Evolutionary conservation across 2,329 filamentous ascomycete species (phyloP), one percentile per base, ranked within the genome.

Genomic region (Dryadomyces quercivorus): DNA sequence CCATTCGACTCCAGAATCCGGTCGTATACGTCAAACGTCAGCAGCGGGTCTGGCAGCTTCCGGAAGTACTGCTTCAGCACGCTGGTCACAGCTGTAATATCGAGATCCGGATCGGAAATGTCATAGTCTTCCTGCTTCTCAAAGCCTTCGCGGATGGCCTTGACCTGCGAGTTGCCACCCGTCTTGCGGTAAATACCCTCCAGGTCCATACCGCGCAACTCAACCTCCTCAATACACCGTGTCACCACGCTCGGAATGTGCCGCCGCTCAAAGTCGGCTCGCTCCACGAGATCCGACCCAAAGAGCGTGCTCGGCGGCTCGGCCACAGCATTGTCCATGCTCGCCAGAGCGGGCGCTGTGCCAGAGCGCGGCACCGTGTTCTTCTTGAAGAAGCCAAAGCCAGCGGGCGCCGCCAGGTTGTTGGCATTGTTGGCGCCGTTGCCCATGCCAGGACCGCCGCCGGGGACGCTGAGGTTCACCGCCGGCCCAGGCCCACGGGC

Each of bases 161-260:
- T 94, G 66, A 95, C 86, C 67, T 94, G 89, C 9, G 88, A 89
- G 63, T 86, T 90, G 61, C 91, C 93, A 55, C 93, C 93, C 51
- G 91, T 95, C 76, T 98, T 98, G 64, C 93, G 84, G 72, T 98
- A 98, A 62, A 98, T 95, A 59, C 93, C 93, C 71, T 97, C 93
- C 61, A 94, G 81, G 63, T 97, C 91, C 88, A 98, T 95, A 70
- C 92, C 93, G 66, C 93, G 84, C 21, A 93, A 73, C 69, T 98
- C 93, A 43, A 98, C 93, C 70, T 98, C 92, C 66, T 95, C 88
- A 61, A 98, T 95, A 69, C 93, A 98, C 50, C 90, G 86, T 50
- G 84, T 92, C 46, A 98, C 88, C 31, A 98, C 88, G 59, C 83
- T 85, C 50, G 93, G 93, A 58, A 98, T 92, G 63, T 92, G 84